phyloP scores from a whole-genome alignment of 352 stramenopile species.

The Phytophthora uliginosa region DNA sequence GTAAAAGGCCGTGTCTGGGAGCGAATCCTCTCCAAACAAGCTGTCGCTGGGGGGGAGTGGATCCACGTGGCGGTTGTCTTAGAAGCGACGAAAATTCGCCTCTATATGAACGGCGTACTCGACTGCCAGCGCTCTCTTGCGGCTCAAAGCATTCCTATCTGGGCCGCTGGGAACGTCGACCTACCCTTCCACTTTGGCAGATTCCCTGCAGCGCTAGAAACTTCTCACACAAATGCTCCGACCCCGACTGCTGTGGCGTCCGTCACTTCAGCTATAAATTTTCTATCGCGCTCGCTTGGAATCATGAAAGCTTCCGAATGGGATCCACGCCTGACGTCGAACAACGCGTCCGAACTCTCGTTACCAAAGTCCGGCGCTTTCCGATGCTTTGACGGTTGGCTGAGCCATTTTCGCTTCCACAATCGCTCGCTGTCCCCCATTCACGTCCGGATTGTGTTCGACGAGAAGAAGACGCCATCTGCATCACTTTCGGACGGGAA shows the following conservation, averaged over 20 bases:
- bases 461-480: conserved; percentile 63
- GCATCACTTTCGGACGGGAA: background rate
- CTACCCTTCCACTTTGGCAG: conserved; percentile 71
- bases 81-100: conserved; percentile 86
- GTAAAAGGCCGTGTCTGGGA: conserved; percentile 53
- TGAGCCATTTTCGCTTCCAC: conserved; percentile 92
- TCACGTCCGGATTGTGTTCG: conserved; percentile 93
- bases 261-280: conserved; percentile 16
- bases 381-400: conserved; percentile 80
- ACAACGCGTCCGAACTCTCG: conserved; percentile 9
- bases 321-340: conserved; percentile 15
- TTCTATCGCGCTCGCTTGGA: conserved; percentile 35
- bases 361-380: conserved; percentile 24
- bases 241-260: background rate
- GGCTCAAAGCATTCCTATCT: conserved; percentile 36
- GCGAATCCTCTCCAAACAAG: conserved; percentile 80
- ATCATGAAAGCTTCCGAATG: conserved; percentile 24
- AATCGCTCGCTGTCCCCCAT: conserved; percentile 93
- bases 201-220: conserved; percentile 10
- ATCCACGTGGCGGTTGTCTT: conserved; percentile 88
- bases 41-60: conserved; percentile 78
- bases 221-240: background rate
- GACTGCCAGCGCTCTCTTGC: conserved; percentile 85
- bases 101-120: conserved; percentile 93
- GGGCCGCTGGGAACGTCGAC: conserved; percentile 43